These are phyloP conservation scores for Cadophora sp. DNA, from an alignment of 2,329 filamentous ascomycete species.

Conservation along the genomic window DNA sequence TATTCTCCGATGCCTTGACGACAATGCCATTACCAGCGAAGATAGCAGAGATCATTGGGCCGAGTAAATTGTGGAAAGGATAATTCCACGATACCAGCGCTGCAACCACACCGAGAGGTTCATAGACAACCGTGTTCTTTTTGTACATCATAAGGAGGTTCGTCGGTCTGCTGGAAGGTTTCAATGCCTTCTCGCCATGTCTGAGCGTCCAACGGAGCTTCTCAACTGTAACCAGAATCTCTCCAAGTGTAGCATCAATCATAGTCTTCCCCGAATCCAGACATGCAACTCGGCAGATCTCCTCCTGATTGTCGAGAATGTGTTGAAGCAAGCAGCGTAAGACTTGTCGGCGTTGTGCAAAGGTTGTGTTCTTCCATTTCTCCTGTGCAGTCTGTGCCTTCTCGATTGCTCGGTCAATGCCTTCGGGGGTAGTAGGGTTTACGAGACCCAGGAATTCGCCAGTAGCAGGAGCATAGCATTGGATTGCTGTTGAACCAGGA, in stretches of 20 bases:
- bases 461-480: slow-evolving; percentile 90
- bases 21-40: slow-evolving; percentile 92
- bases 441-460: slow-evolving; percentile 81
- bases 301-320: slow-evolving; percentile 86
- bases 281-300: slow-evolving; percentile 84
- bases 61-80: slow-evolving; percentile 93
- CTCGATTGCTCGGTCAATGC: slow-evolving; percentile 80
- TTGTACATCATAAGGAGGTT: slow-evolving; percentile 97
- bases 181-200: slow-evolving; percentile 84
- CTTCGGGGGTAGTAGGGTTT: slow-evolving; percentile 76
- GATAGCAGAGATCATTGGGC: slow-evolving; percentile 86
- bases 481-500: slow-evolving; percentile 71
- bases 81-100: slow-evolving; percentile 98
- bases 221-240: slow-evolving; percentile 92
- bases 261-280: slow-evolving; percentile 96
- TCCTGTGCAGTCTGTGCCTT: slow-evolving; percentile 77
- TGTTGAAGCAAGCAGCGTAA: slow-evolving; percentile 82
- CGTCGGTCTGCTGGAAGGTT: slow-evolving; percentile 76
- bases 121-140: slow-evolving; percentile 86
- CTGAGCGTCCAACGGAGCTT: slow-evolving; percentile 94
- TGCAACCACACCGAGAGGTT: slow-evolving; percentile 90
- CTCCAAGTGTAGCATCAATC: slow-evolving; percentile 91
- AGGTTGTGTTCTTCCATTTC: slow-evolving; percentile 79
- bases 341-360: slow-evolving; percentile 78
- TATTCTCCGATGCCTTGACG: slow-evolving; percentile 94